Evolutionary conservation across 2,329 filamentous ascomycete genomes (phyloP), one percentile per base, ranked within the genome.

Genomic region (Colletotrichum neosansevieriae): DNA sequence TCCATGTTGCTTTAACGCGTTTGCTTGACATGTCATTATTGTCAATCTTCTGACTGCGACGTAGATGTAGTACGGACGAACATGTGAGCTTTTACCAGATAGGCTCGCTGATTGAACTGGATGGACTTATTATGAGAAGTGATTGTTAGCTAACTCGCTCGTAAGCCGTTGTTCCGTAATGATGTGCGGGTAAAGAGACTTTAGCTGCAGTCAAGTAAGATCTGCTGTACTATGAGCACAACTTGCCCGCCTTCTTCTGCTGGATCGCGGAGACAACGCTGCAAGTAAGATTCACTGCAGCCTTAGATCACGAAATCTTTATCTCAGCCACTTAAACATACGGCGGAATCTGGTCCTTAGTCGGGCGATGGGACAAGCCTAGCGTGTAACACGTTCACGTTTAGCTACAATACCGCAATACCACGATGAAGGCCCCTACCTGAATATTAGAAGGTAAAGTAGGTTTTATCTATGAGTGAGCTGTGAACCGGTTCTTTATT

Each of bases 61-160:
- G 29, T 11, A 36, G 19, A 19, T 7, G 11, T 29, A 53, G 29
- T 58, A 59, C 60, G 32, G 61, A 58, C 32, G 54, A 67, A 67
- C 59, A 51, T 45, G 51, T 53, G 51, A 45, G 64, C 15, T 13
- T 38, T 19, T n/a, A 53, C 15, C 4, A 53, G 17, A 32, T 36
- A 29, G n/a, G n/a, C 4, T 38, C 29, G 29, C 36, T 38, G 36
- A 15, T 13, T 38, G 36, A 38, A 15, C 9, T 11, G 36, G 4
- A 32, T 53, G 10, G 49, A 53, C 2, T 29, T 2, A 29, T 29
- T 1, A 7, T 29, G 6, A 9, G 29, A 9, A 29, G 29, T 29
- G 2, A 9, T 24, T 24, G 24, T 24, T 24, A 24, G 24, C 24
- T 29, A 29, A 9, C 29, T 29, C 6, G 29, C 29, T 29, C 29